These are phyloP conservation scores for Mycena maculata DNA, from an alignment of 768 basidiomycete genomes.

Conservation along the genomic window DNA sequence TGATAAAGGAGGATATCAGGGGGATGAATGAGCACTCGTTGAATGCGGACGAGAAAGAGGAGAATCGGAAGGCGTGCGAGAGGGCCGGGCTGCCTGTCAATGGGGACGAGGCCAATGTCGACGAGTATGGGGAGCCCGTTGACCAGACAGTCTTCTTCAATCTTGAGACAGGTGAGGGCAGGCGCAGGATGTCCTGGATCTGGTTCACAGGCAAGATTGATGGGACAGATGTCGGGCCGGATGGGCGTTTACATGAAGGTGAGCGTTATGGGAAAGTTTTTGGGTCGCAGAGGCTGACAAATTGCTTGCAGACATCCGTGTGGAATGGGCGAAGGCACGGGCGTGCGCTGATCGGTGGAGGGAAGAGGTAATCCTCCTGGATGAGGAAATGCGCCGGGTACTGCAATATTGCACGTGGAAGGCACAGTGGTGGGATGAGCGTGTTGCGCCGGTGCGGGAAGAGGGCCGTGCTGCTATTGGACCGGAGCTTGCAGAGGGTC, in stretches of 20 bases:
- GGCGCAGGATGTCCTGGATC: too few species aligned
- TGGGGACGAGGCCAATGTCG: not conserved
- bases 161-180: too few species aligned
- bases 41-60: slow-evolving; percentile 36
- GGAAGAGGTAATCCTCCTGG: not conserved
- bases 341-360: not conserved
- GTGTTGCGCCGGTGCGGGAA: not conserved
- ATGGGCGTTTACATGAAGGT: too few species aligned
- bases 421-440: not conserved
- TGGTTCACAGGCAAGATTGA: too few species aligned
- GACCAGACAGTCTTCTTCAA: not conserved
- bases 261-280: too few species aligned
- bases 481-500: not conserved
- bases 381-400: not conserved
- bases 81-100: slow-evolving; percentile 17
- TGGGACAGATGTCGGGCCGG: too few species aligned
- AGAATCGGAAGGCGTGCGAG: slow-evolving; percentile 4
- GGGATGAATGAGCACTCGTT: slow-evolving; percentile 27
- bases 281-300: too few species aligned
- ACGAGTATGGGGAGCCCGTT: not conserved
- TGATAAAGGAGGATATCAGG: slow-evolving; percentile 23
- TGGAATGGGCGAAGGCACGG: not conserved
- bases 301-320: too few species aligned
- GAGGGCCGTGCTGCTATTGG: not conserved
- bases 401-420: not conserved